These are phyloP conservation scores for Lactarius deliciosus DNA, from an alignment of 768 basidiomycete genomes.

Conservation along the genomic window DNA sequence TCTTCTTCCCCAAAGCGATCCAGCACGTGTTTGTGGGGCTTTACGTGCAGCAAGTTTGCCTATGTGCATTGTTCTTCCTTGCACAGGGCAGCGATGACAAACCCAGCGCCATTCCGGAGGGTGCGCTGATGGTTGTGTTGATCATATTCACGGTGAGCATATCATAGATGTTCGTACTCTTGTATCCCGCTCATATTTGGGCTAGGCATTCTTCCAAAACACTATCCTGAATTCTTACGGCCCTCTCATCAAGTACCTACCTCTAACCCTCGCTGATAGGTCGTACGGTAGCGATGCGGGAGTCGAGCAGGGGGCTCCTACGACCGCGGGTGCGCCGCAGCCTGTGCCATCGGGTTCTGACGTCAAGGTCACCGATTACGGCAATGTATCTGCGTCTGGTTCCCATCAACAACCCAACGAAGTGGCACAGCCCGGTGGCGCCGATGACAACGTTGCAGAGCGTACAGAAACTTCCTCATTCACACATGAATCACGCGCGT, in stretches of 20 bases:
- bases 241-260: slow-evolving; percentile 73
- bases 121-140: slow-evolving; percentile 79
- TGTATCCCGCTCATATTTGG: slow-evolving; percentile 5
- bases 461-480: background rate
- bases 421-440: background rate
- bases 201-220: slow-evolving; percentile 66
- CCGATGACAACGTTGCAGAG: background rate
- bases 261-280: slow-evolving; percentile 74
- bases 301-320: background rate
- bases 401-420: background rate
- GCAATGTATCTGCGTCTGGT: background rate
- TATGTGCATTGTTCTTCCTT: slow-evolving; percentile 90
- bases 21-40: slow-evolving; percentile 92
- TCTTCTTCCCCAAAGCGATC: slow-evolving; percentile 94
- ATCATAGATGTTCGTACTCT: background rate
- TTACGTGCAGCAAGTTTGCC: slow-evolving; percentile 86
- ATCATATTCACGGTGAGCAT: slow-evolving; percentile 76
- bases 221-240: slow-evolving; percentile 77
- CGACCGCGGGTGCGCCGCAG: background rate
- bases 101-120: slow-evolving; percentile 66
- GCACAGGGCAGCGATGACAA: slow-evolving; percentile 53
- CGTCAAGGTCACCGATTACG: slow-evolving; percentile 14
- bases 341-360: background rate
- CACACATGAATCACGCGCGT: slow-evolving; percentile 17
- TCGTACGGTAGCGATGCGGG: slow-evolving; percentile 40